Evolutionary conservation across 2,329 filamentous ascomycete genomes (phyloP), one percentile per base, ranked within the genome.

Genomic region (Monilinia vaccinii-corymbosi): DNA sequence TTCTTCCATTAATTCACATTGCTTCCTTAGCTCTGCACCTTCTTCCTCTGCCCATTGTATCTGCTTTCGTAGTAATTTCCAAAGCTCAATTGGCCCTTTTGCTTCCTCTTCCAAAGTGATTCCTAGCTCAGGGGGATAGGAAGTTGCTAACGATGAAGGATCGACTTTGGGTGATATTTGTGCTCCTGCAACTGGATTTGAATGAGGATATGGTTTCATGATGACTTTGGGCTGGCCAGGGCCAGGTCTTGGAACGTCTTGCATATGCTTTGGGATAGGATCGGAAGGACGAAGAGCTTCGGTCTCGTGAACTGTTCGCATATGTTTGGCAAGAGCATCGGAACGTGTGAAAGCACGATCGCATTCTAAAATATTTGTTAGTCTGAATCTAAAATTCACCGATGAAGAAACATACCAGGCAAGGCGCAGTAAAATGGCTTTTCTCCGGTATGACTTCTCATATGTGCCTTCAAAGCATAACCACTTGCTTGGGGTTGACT

Each of bases 391-490:
- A 21, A 14, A 3, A 46, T 53, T 9, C 13, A 45, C 18, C 38
- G 5, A 13, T 11, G 3, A 50, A 21, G 3, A 45, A 7, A 67
- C 80, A 64, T 80, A 96, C 92, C 93, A 60, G 94, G 94, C 45
- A 99, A 76, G 34, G 91, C 89, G 75, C 94, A 99, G 76, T 96
- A 97, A 72, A 97, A 97, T 0, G 94, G 94, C 76, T 99, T 99
- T 79, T 99, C 94, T 71, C 94, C 84, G 1, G 94, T 99, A 73
- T 99, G 94, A 72, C 92, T 97, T 67, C 94, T 82, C 92, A 99
- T 96, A 71, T 99, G 94, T 11, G 94, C 94, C 73, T 96, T 92
- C 65, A 99, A 77, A 5, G 94, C 94, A 75, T 99, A 99, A 2
- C 91, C 94, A 70, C 91, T 96, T 1, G 93, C 93, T 75, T 99